Conservation (phyloP, 2,329 filamentous ascomycete genomes). For the Trichoderma hamatum region DNA sequence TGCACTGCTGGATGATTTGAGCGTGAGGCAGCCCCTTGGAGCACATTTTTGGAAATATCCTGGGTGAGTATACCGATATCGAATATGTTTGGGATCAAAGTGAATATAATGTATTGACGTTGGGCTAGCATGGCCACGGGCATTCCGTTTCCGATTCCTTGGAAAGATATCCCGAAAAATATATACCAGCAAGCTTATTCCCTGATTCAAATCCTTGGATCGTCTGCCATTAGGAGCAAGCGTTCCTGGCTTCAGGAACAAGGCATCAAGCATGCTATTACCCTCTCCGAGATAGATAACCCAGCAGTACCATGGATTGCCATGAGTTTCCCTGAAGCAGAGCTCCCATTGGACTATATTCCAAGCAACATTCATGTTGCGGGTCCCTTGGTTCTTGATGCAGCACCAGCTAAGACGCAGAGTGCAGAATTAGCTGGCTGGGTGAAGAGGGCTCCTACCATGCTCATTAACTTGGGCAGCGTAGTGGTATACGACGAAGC, state of each 20-base stretch:
- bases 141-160: slow-evolving; percentile 50
- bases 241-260: slow-evolving; percentile 40
- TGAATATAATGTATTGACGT: background rate
- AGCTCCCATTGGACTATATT: slow-evolving; percentile 36
- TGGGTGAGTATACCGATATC: slow-evolving; percentile 2
- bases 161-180: slow-evolving; percentile 46
- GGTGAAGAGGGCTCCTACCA: slow-evolving; percentile 46
- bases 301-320: slow-evolving; percentile 34
- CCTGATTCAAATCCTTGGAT: slow-evolving; percentile 30
- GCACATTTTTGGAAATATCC: slow-evolving; percentile 35
- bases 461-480: slow-evolving; percentile 54
- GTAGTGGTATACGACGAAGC: slow-evolving; percentile 35
- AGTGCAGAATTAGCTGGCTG: slow-evolving; percentile 49
- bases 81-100: background rate
- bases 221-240: slow-evolving; percentile 27
- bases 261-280: slow-evolving; percentile 34
- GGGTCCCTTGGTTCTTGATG: slow-evolving; percentile 51
- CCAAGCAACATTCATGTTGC: slow-evolving; percentile 36
- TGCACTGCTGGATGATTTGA: slow-evolving; percentile 45
- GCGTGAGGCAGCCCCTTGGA: slow-evolving; percentile 42
- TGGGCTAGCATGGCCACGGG: slow-evolving; percentile 44
- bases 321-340: slow-evolving; percentile 34
- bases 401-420: slow-evolving; percentile 40
- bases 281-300: slow-evolving; percentile 32
- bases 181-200: slow-evolving; percentile 35